A percentile compares a stretch with the other conserved stretches of the same genome.
phyloP scores from a whole-genome alignment of 2,329 filamentous ascomycete species.

The Ophiostoma tasmaniense region DNA sequence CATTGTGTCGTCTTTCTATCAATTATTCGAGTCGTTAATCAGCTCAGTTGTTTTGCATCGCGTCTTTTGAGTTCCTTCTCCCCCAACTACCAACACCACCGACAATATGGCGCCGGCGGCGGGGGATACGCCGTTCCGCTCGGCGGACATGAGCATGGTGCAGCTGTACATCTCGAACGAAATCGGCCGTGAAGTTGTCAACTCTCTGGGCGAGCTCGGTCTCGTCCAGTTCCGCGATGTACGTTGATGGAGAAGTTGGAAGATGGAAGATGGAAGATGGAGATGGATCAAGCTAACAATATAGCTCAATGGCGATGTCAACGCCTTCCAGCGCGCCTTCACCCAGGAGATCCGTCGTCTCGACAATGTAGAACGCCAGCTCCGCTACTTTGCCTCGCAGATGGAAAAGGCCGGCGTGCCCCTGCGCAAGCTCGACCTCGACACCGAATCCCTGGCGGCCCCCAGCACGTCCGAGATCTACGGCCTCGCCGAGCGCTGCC shows the following conservation, averaged over 20 bases:
- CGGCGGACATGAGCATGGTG: constrained; percentile 99
- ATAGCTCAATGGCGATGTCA: constrained; percentile 85
- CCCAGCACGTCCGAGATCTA: constrained; percentile 94
- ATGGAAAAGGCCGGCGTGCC: constrained; percentile 88
- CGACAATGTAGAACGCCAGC: constrained; percentile 95
- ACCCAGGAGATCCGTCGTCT: constrained; percentile 95
- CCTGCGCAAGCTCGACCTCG: constrained; percentile 84
- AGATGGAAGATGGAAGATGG: background rate
- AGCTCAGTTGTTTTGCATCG: no score
- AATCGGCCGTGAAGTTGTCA: constrained; percentile 95
- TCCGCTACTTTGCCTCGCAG: constrained; percentile 89
- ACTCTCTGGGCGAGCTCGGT: constrained; percentile 89
- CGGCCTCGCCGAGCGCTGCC: constrained; percentile 83
- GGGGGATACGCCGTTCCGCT: constrained; percentile 96
- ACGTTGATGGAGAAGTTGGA: constrained; percentile 30
- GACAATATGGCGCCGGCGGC: constrained; percentile 52
- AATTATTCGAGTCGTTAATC: background rate
- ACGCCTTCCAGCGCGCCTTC: constrained; percentile 92
- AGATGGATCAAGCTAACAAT: constrained; percentile 17
- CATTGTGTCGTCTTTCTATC: background rate
- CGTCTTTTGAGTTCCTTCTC: background rate
- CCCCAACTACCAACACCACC: constrained; percentile 10
- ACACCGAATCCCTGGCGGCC: constrained; percentile 74
- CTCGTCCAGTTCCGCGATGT: constrained; percentile 97
- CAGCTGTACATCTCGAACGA: constrained; percentile 99